phyloP scores from a whole-genome alignment of 768 basidiomycete genomes.

The Coprinopsis marcescibilis region DNA sequence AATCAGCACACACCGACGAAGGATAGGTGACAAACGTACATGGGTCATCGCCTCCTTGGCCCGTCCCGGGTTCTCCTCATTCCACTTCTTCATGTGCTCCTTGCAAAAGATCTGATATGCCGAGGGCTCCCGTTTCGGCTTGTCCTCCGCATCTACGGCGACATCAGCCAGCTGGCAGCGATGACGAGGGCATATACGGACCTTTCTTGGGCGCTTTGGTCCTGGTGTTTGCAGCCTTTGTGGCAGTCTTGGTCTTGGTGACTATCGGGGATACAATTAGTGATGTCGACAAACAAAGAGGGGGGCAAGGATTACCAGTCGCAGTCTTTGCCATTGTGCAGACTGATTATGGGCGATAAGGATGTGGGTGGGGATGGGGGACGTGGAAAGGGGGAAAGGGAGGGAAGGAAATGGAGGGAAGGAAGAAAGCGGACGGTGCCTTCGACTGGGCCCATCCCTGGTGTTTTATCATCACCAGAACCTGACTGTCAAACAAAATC shows the following conservation, averaged over 20 bases:
- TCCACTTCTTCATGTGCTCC: slow-evolving; percentile 53
- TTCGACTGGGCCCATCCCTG: neutral
- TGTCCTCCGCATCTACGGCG: slow-evolving; percentile 33
- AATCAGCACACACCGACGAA: neutral
- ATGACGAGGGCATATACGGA: slow-evolving; percentile 13
- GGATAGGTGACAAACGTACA: slow-evolving; percentile 21
- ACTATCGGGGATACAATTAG: too few species aligned
- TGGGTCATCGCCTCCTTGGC: slow-evolving; percentile 50
- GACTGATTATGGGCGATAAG: neutral
- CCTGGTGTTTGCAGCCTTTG: slow-evolving; percentile 45
- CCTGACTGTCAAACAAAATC: neutral
- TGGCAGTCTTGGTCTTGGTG: slow-evolving; percentile 52
- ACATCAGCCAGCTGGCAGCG: neutral
- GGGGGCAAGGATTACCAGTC: slow-evolving; percentile 31
- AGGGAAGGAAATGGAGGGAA: neutral
- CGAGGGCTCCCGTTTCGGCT: slow-evolving; percentile 51
- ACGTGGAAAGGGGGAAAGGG: neutral
- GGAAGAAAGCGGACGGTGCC: neutral
- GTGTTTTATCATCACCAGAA: neutral
- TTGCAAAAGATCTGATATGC: slow-evolving; percentile 57
- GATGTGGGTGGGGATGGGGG: neutral
- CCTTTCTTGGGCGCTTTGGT: slow-evolving; percentile 30
- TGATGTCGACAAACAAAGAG: too few species aligned
- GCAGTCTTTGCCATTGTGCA: slow-evolving; percentile 40
- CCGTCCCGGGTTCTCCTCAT: slow-evolving; percentile 43